A percentile compares a stretch with the other conserved stretches of the same genome.
Conservation (phyloP, 352 stramenopile genomes). For the Globisporangium lucens region DNA sequence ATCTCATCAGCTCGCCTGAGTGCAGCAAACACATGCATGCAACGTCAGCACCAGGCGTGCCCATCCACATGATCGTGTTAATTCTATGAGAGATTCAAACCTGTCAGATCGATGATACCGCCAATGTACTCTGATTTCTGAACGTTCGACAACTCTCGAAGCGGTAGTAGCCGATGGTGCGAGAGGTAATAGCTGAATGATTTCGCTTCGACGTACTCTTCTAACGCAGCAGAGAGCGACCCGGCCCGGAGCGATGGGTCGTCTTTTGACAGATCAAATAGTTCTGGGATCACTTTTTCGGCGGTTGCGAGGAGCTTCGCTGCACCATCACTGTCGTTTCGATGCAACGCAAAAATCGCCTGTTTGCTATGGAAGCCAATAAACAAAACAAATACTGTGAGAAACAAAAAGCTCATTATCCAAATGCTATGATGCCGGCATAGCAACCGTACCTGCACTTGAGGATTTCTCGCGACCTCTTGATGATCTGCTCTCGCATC, state of each 20-base stretch:
- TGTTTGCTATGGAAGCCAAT: constrained; percentile 71
- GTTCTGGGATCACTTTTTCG: constrained; percentile 61
- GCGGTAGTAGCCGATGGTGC: constrained; percentile 47
- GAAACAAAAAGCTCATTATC: not conserved
- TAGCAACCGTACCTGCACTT: constrained; percentile 71
- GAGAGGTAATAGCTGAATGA: constrained; percentile 88
- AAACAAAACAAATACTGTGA: not conserved
- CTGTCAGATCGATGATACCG: constrained; percentile 94
- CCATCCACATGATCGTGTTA: too few relatives aligned
- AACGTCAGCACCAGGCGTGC: constrained; percentile 18
- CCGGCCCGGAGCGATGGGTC: constrained; percentile 82
- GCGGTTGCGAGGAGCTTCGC: constrained; percentile 45
- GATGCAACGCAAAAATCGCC: constrained; percentile 93
- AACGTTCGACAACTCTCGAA: constrained; percentile 47
- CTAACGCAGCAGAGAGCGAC: constrained; percentile 82
- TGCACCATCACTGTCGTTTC: constrained; percentile 64
- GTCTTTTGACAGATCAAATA: constrained; percentile 78
- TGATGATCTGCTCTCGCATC: constrained; percentile 93
- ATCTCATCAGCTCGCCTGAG: constrained; percentile 85
- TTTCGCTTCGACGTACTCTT: constrained; percentile 94
- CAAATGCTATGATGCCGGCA: not conserved
- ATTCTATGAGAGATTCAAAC: constrained; percentile 27
- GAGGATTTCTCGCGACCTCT: constrained; percentile 92
- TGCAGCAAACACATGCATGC: constrained; percentile 26
- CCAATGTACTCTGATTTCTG: constrained; percentile 92